Evolutionary conservation across 1,284 basidiomycete species (phyloP), one percentile per base, ranked within the genome.

Genomic region (Phlebopus sp.): DNA sequence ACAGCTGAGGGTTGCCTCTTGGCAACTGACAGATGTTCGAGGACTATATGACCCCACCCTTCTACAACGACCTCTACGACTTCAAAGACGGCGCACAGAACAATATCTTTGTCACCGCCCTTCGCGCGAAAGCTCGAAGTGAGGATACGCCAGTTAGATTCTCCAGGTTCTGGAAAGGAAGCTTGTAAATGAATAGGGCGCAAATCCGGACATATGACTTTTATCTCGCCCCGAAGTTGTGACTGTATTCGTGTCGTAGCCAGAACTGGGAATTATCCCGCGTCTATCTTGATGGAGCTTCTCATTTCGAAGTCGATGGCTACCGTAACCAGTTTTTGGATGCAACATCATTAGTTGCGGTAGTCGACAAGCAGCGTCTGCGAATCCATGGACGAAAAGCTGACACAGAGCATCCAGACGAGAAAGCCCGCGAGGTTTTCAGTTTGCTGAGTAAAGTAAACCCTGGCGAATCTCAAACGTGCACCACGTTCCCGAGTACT

Each of bases 81-180:
- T 77, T 73, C 63, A 56, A 50, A 18, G 63, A 74, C 43, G 72
- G 74, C 47, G 69, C 72, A 14, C 73, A 77, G 59, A 66, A 74
- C 56, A 74, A 78, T 56, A 74, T 77, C 51, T 74, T 73, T 59
- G 29, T 34, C 13, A 30, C 25, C 1, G 14, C 5, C 18, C 15
- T 14, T 13, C n/a, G 32, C 32, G 10, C 29, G 13, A 30, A 37
- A 5, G 41, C n/a, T n/a, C 19, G 29, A 18, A 38, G 29, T 32
- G 11, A 8, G 18, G 29, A 48, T 23, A 19, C n/a, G n/a, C 39
- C 29, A 2, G 15, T 27, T 19, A 37, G 27, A 17, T 44, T 29
- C 40, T 43, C 39, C n/a, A 42, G 39, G 40, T 44, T 46, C 32
- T 46, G 44, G 21, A 27, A 36, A 17, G 34, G 34, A 18, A 18